Percentiles rank a stretch among this genome's conserved stretches.
These are phyloP conservation scores for Nannochloris sp. DNA, from an alignment of 139 green algal species.

Conservation along the genomic window DNA sequence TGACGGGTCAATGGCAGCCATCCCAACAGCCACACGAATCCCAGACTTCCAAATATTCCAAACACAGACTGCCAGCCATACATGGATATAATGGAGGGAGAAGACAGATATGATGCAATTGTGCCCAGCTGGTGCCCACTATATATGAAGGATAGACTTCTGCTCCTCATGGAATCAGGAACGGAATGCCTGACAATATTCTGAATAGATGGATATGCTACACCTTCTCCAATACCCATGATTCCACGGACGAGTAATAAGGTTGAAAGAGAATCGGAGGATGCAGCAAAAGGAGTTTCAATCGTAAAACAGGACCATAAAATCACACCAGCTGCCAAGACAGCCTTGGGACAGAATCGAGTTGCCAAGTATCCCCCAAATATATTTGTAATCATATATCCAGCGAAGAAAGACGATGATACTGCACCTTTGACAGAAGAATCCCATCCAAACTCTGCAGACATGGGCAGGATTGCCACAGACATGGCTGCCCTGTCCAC, in stretches of 20 bases:
- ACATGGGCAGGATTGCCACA: slow-evolving; percentile 69
- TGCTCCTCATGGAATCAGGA: slow-evolving; percentile 28
- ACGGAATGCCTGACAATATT: slow-evolving; percentile 41
- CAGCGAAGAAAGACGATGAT: slow-evolving; percentile 52
- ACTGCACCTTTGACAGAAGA: slow-evolving; percentile 59
- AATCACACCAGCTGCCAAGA: slow-evolving; percentile 55
- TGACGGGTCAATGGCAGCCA: slow-evolving; percentile 35
- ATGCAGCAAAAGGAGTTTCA: slow-evolving; percentile 52
- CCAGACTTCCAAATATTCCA: slow-evolving; percentile 48
- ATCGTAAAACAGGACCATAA: slow-evolving; percentile 71
- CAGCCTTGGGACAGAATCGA: slow-evolving; percentile 38
- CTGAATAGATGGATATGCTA: slow-evolving; percentile 69
- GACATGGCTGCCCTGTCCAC: slow-evolving; percentile 67
- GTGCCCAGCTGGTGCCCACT: slow-evolving; percentile 46
- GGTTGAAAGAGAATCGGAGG: slow-evolving; percentile 9
- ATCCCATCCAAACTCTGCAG: slow-evolving; percentile 52
- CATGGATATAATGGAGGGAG: slow-evolving; percentile 44
- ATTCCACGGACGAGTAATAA: slow-evolving; percentile 24
- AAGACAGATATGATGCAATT: slow-evolving; percentile 44
- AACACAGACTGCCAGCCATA: slow-evolving; percentile 51
- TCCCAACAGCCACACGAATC: slow-evolving; percentile 47
- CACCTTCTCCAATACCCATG: slow-evolving; percentile 74
- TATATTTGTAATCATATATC: slow-evolving; percentile 68
- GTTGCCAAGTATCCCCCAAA: slow-evolving; percentile 37
- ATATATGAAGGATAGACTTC: slow-evolving; percentile 46